Base-by-base conservation (phyloP, 768 basidiomycete genomes). In the Pleurotus eryngii region DNA sequence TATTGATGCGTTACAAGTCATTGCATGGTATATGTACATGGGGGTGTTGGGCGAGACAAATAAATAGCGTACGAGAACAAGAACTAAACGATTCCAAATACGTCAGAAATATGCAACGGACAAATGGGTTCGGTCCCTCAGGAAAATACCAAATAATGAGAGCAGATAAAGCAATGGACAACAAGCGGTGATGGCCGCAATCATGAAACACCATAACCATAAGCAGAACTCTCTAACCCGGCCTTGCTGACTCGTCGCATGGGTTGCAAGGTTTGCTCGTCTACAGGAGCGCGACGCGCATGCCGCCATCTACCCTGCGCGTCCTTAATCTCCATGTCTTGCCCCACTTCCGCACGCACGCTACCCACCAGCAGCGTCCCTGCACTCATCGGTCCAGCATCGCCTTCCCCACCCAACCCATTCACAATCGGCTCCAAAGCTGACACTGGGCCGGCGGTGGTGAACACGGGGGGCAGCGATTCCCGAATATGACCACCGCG, bases 241-340 rank as follows among this genome's bases (percentile, higher is more conserved):
- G 95, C 94, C 73, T 97, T 97, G 69, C 91, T 94, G 59, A 94
- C 94, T 61, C 95, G 77, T 59, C 95, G 76, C 79, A 90, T 80
- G 24, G 95, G 95, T 69, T 96, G 94, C 61, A 96, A 71, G 37
- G 95, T 96, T 43, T 76, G 87, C 71, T 92, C 89, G 66, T 95
- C 82, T 24, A 95, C 93, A 2, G 95, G 94, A 26, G 92, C 92
- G 45, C 87, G 80, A 61, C 94, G 79, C 55, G 89, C 87, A 72
- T 95, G 95, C 46, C 92, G 75, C 73, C 95, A 96, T 56, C 94
- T 81, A 51, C 95, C 95, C 61, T 78, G 81, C 12, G 82, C 81
- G 68, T 96, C 94, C 68, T 88, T 89, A 56, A 97, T 85, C 75
- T 97, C 95, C 81, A 89, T 79, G 73, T 96, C 91, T 74, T 92